phyloP scores from a whole-genome alignment of 257 asterid species.

The Nicotiana undulata region DNA sequence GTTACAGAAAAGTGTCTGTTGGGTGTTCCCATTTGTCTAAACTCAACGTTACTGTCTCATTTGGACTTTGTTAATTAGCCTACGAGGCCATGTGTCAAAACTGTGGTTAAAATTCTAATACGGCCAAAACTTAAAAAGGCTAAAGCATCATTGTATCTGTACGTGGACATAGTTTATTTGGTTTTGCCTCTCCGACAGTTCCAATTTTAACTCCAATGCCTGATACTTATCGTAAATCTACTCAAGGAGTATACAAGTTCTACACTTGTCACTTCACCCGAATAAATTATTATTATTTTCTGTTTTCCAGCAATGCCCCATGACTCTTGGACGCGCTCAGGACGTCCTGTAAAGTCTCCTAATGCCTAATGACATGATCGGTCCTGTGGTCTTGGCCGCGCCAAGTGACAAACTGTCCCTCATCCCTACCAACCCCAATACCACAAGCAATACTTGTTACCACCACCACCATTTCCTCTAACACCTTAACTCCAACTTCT shows the following conservation, averaged over 20 bases:
- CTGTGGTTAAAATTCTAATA: neutral
- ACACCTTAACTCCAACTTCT: no score
- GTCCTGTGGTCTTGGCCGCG: no score
- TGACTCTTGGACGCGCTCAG: no score
- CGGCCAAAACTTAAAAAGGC: neutral
- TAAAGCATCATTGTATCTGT: neutral
- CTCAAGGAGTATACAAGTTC: neutral
- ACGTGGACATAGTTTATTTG: neutral
- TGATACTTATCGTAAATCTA: neutral
- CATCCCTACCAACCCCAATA: no score
- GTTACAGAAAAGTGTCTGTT: slow-evolving; percentile 16
- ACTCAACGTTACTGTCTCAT: neutral
- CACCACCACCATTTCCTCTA: no score
- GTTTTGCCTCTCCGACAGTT: neutral
- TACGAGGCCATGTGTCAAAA: neutral
- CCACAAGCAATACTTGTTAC: no score
- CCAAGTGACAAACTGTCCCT: no score
- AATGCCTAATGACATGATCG: no score
- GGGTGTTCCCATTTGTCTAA: neutral
- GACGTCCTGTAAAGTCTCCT: no score
- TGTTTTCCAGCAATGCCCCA: no score
- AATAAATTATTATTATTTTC: no score
- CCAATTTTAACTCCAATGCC: neutral
- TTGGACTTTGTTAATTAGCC: neutral
- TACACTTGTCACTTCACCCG: neutral